Base-by-base conservation (phyloP, 805 yeast genomes). In the Candida peoriensis region DNA sequence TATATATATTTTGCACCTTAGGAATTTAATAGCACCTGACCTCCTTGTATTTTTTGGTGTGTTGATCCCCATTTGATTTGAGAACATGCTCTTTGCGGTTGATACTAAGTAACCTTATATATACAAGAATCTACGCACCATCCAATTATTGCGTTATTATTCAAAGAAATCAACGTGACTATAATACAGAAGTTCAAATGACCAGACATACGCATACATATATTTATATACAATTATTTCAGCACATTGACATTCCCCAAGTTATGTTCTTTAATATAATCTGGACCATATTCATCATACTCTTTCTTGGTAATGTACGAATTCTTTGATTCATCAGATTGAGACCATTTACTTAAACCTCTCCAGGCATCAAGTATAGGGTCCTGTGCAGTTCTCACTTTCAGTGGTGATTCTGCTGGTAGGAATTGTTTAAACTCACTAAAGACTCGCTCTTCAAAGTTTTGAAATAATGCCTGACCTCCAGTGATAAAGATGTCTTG, bases 211-310 rank as follows among this genome's bases (percentile, higher is more conserved):
- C n/a, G n/a, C n/a, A n/a, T n/a, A n/a, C n/a, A 12, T 23, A 23
- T 12, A 5, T 11, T 4, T 24, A 14, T 18, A 15, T 24, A 10
- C 10, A 20, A 8, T 20, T 29, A 31, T 26, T 30, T 19, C 6
- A 38, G 9, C 11, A 47, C 42, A 26, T 40, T 45, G 8, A 33
- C 21, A 55, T 85, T 84, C 2, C 97, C 95, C 46, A 84, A 59
- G 9, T 76, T 75, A 57, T 90, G 95, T 52, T 87, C 96, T 50
- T 82, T 85, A 31, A 89, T 76, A 54, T 88, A 90, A 36, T 86
- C 96, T 0, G 85, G 68, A 0, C 98, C 99, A 67, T 72, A 75
- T 57, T 93, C 98, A 29, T 80, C 81, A 52, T 87, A 93, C 43
- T 89, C 95, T 36, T 69, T 60, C 44, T 70, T 74, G 0, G 93